A percentile compares a stretch with the other conserved stretches of the same genome.
Conservation (phyloP, 2,329 filamentous ascomycete genomes). For the Sporothrix brasiliensis region DNA sequence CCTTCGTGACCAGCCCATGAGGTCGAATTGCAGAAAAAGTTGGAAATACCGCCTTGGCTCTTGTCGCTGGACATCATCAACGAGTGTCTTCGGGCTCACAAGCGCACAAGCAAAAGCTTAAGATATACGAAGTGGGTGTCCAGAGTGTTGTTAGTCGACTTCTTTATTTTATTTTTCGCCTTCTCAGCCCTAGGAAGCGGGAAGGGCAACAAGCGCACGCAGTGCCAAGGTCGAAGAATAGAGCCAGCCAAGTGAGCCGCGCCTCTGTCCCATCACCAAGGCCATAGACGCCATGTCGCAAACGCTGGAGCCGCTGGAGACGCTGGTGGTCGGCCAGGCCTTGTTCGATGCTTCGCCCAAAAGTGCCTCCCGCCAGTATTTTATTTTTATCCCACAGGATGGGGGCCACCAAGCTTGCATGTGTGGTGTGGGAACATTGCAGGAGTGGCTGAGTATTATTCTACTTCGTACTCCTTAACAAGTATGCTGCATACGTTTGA, state of each 20-base stretch:
- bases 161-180: not conserved
- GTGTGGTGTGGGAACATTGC: slow-evolving; percentile 14
- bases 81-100: not conserved
- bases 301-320: not conserved
- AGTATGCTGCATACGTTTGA: not conserved
- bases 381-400: not conserved
- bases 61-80: not conserved
- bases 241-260: not conserved
- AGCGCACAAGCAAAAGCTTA: not conserved
- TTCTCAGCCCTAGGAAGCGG: not conserved
- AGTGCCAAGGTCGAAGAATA: not conserved
- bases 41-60: not conserved
- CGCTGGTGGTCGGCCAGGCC: not conserved
- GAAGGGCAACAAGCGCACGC: not conserved
- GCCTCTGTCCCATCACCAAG: not conserved
- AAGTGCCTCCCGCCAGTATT: not conserved
- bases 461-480: too few relatives aligned
- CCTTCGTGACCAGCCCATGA: too few relatives aligned
- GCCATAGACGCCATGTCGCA: slow-evolving; percentile 11
- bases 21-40: not conserved
- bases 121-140: not conserved
- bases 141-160: not conserved
- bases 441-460: slow-evolving; percentile 3
- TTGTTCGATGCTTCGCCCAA: not conserved
- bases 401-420: not conserved